These are phyloP conservation scores for Crucibulum laeve DNA, from an alignment of 768 basidiomycete species.

Conservation along the genomic window DNA sequence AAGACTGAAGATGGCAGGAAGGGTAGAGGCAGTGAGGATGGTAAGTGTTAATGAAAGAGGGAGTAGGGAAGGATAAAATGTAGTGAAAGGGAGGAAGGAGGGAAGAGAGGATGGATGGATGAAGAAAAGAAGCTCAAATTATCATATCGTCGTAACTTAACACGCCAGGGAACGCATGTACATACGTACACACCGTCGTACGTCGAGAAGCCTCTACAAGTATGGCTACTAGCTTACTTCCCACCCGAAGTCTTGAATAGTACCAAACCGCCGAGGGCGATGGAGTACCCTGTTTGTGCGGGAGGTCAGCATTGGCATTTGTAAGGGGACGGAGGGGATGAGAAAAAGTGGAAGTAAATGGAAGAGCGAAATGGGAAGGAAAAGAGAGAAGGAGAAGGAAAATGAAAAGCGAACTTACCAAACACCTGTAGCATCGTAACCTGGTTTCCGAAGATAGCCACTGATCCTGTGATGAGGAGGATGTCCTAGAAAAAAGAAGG, in stretches of 20 bases:
- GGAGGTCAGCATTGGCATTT: constrained; percentile 2
- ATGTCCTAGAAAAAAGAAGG: constrained; percentile 61
- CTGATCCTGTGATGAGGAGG: constrained; percentile 87
- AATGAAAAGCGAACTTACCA: constrained; percentile 36
- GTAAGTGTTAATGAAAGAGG: too few species aligned
- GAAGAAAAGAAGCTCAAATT: too few species aligned
- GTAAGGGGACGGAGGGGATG: constrained; percentile 1
- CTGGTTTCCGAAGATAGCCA: constrained; percentile 74
- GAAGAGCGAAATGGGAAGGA: constrained; percentile 4
- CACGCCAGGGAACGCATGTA: too few species aligned
- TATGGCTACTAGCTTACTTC: constrained; percentile 50
- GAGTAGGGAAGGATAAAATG: too few species aligned
- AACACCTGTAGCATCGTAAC: constrained; percentile 85
- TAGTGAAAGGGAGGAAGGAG: too few species aligned
- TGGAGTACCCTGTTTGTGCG: constrained; percentile 62
- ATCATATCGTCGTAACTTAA: too few species aligned
- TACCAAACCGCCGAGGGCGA: constrained; percentile 81
- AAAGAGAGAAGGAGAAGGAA: not conserved
- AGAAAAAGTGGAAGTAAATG: constrained; percentile 1
- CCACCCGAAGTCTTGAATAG: constrained; percentile 76
- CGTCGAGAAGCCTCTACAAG: too few species aligned
- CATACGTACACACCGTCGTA: too few species aligned
- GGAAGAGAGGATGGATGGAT: too few species aligned
- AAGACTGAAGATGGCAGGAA: too few species aligned
- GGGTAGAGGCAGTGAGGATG: too few species aligned